phyloP scores from a whole-genome alignment of 768 basidiomycete genomes.

The Lactarius hatsudake region DNA sequence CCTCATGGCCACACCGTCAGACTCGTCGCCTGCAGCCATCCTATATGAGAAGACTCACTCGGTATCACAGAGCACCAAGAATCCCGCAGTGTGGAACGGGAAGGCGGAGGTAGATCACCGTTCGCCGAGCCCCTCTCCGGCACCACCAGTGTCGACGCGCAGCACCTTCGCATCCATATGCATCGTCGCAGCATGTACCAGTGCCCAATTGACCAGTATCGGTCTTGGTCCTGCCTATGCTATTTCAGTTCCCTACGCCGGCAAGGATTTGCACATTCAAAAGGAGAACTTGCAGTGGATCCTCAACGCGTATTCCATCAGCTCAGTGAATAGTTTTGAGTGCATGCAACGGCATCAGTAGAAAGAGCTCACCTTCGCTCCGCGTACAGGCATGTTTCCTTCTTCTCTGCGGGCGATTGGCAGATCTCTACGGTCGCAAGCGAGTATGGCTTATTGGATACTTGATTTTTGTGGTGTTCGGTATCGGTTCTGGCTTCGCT shows the following conservation, averaged over 20 bases:
- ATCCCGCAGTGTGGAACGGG: too few species aligned
- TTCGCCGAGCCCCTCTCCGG: too few species aligned
- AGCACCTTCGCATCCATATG: conserved; percentile 15
- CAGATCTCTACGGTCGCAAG: conserved; percentile 77
- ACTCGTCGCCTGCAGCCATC: too few species aligned
- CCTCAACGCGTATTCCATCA: conserved; percentile 62
- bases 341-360: neutral
- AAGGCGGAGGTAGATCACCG: too few species aligned
- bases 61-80: too few species aligned
- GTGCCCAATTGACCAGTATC: conserved; percentile 34
- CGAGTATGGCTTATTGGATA: conserved; percentile 62
- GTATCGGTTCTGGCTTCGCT: conserved; percentile 63
- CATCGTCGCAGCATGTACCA: conserved; percentile 33
- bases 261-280: conserved; percentile 45
- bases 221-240: conserved; percentile 29
- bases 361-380: neutral
- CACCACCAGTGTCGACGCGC: neutral
- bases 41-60: too few species aligned
- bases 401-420: conserved; percentile 72
- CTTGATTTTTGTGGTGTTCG: conserved; percentile 49
- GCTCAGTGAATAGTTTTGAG: conserved; percentile 45
- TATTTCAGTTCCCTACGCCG: conserved; percentile 34
- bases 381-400: conserved; percentile 66
- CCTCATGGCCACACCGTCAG: too few species aligned
- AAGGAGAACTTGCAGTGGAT: conserved; percentile 65